Evolutionary conservation across 495 filamentous ascomycete genomes (phyloP).

Genomic region (Pseudoneurospora amorphoporcata): DNA sequence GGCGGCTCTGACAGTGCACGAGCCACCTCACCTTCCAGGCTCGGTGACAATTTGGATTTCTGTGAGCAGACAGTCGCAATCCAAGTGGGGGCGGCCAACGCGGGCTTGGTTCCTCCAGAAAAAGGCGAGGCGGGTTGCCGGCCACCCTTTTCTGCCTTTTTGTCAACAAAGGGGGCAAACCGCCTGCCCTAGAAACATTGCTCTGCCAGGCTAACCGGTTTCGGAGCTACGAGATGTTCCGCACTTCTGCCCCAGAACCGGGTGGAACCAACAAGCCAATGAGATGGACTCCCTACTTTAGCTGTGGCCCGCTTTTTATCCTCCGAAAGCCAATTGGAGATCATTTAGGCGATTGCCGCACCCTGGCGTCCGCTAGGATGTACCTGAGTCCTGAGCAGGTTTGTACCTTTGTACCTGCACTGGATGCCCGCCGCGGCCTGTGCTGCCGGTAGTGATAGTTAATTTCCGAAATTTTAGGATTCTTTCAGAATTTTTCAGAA

Average conservation of each 20-base stretch:
- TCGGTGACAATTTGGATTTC: neutral
- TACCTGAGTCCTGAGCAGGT: neutral
- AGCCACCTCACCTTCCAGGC: neutral
- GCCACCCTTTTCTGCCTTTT: neutral
- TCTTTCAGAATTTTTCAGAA: too few species aligned
- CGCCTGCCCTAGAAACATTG: neutral
- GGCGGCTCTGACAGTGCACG: neutral
- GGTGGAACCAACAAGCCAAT: constrained; percentile 16
- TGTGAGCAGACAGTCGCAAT: neutral
- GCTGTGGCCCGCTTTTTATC: constrained; percentile 5
- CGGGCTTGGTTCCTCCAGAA: constrained; percentile 4
- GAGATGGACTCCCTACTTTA: neutral
- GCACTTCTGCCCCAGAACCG: constrained; percentile 1
- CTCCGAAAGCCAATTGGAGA: neutral
- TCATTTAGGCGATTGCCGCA: neutral
- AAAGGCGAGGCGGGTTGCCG: constrained; percentile 2
- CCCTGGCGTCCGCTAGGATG: neutral
- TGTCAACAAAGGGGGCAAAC: constrained; percentile 12
- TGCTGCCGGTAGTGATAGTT: neutral
- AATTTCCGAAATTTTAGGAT: too few species aligned
- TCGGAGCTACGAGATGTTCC: constrained; percentile 14
- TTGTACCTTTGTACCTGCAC: neutral
- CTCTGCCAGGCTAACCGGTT: constrained; percentile 18
- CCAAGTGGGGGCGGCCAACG: constrained; percentile 8
- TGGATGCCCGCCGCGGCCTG: neutral